Conservation (phyloP, 2,329 filamentous ascomycete genomes). For the Aspergillus novofumigatus region DNA sequence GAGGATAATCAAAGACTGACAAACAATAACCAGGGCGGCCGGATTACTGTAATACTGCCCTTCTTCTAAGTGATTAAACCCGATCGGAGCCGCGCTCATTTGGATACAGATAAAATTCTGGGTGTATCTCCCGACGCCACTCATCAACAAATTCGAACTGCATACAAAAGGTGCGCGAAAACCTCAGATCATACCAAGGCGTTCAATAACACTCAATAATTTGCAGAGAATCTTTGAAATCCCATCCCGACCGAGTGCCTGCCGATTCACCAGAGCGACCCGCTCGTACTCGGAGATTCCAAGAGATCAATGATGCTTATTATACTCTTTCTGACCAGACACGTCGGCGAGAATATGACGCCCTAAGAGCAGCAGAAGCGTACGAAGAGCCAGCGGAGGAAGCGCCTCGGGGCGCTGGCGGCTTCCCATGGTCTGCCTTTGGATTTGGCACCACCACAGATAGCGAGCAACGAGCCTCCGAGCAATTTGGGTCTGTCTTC, state of each 20-base stretch:
- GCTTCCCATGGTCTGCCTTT: slow-evolving; percentile 75
- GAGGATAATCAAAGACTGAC: not conserved
- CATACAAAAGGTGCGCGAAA: slow-evolving; percentile 75
- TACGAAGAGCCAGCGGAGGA: slow-evolving; percentile 48
- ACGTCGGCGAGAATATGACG: slow-evolving; percentile 80
- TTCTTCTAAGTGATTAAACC: not conserved
- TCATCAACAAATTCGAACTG: slow-evolving; percentile 80
- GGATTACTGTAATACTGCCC: slow-evolving; percentile 38
- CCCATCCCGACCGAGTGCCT: slow-evolving; percentile 87
- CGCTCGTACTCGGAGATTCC: slow-evolving; percentile 79
- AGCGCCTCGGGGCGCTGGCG: slow-evolving; percentile 41
- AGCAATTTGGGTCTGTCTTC: slow-evolving; percentile 84
- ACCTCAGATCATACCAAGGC: slow-evolving; percentile 3
- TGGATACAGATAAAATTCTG: slow-evolving; percentile 63
- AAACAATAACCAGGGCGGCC: slow-evolving; percentile 19
- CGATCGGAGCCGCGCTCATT: slow-evolving; percentile 1
- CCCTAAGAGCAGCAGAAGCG: slow-evolving; percentile 53
- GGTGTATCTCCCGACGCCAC: slow-evolving; percentile 70
- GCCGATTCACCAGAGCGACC: slow-evolving; percentile 77
- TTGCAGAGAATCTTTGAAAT: slow-evolving; percentile 77
- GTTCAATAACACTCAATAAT: slow-evolving; percentile 2
- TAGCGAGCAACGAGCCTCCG: slow-evolving; percentile 47
- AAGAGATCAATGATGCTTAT: slow-evolving; percentile 89
- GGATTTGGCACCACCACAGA: slow-evolving; percentile 48
- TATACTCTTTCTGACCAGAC: slow-evolving; percentile 78